phyloP scores from a whole-genome alignment of 768 basidiomycete genomes.

The Calocybe cyanea region DNA sequence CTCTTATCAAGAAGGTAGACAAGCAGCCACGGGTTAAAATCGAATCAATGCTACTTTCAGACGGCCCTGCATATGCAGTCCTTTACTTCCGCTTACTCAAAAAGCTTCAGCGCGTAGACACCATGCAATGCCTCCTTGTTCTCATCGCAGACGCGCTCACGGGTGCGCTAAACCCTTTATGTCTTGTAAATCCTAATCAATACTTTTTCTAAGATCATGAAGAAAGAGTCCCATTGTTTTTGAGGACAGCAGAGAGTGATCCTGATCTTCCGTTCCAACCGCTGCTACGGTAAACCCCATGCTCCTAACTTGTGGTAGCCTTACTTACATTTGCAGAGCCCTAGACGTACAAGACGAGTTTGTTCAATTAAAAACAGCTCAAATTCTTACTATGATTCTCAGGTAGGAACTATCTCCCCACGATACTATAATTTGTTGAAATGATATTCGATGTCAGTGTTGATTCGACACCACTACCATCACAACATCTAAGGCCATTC shows the following conservation, averaged over 20 bases:
- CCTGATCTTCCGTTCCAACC: constrained; percentile 79
- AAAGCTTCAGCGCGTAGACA: constrained; percentile 76
- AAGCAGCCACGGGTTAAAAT: constrained; percentile 70
- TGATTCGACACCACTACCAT: constrained; percentile 43
- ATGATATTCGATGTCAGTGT: constrained; percentile 30
- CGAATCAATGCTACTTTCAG: constrained; percentile 76
- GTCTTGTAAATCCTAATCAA: not conserved
- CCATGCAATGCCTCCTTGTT: constrained; percentile 83
- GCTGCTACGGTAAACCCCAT: constrained; percentile 58
- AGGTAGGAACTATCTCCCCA: constrained; percentile 41
- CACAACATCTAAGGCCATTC: constrained; percentile 57
- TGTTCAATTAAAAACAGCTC: constrained; percentile 84
- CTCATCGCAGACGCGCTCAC: constrained; percentile 85
- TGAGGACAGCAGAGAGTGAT: constrained; percentile 56
- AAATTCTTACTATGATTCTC: constrained; percentile 84
- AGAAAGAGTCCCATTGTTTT: constrained; percentile 78
- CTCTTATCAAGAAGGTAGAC: constrained; percentile 87
- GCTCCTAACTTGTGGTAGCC: not conserved
- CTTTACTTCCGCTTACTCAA: constrained; percentile 89
- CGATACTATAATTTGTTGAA: not conserved
- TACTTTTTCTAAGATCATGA: constrained; percentile 77
- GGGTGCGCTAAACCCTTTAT: constrained; percentile 41
- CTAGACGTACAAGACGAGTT: constrained; percentile 91
- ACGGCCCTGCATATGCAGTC: constrained; percentile 79
- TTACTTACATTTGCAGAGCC: constrained; percentile 43